Conservation (phyloP, 345 rosid genomes). For the Gossypium arboreum region DNA sequence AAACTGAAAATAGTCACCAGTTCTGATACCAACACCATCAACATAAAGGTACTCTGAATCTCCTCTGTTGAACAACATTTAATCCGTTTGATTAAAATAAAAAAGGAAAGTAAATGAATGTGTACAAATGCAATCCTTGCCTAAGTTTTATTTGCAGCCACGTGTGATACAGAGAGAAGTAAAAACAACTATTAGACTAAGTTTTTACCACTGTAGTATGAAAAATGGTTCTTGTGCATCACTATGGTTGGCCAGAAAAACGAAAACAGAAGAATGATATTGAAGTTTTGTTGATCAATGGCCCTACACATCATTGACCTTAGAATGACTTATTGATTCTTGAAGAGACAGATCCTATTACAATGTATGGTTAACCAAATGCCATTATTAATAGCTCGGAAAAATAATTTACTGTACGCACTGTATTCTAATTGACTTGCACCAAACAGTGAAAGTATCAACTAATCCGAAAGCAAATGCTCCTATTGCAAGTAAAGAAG, state of each 20-base stretch:
- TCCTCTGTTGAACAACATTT: conserved; percentile 38
- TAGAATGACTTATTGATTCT: neutral
- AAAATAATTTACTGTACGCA: neutral
- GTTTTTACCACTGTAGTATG: neutral
- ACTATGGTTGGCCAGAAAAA: neutral
- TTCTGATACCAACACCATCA: conserved; percentile 50
- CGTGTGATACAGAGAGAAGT: neutral
- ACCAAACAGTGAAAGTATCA: neutral
- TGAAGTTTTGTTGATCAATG: neutral
- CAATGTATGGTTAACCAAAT: neutral
- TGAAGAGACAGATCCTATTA: neutral
- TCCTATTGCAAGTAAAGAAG: neutral
- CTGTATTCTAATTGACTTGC: neutral
- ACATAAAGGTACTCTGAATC: conserved; percentile 58
- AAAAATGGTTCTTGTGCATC: neutral
- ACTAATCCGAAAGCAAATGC: neutral
- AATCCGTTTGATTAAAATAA: neutral
- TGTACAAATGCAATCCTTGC: neutral
- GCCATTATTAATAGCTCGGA: neutral
- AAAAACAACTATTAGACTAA: neutral
- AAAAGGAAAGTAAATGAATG: neutral
- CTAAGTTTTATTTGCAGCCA: neutral
- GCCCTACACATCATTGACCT: neutral
- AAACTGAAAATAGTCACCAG: conserved; percentile 66
- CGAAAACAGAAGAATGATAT: neutral